phyloP scores from a whole-genome alignment of 192 early-diverging fungal genomes.

The Coemansia pectinata region DNA sequence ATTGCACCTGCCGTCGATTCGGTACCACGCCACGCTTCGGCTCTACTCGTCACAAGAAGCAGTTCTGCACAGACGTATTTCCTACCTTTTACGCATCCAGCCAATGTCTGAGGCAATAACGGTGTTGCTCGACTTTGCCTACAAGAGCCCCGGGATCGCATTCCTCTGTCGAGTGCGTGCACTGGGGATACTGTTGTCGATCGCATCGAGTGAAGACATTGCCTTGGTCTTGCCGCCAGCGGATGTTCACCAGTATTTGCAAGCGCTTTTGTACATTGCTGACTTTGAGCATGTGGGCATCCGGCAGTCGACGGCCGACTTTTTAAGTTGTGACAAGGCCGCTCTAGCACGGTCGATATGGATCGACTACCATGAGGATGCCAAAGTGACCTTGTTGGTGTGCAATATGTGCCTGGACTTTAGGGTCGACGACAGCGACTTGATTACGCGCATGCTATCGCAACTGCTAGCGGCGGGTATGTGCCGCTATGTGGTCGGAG shows the following conservation, averaged over 20 bases:
- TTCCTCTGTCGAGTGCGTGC: conserved; percentile 63
- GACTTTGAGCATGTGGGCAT: conserved; percentile 75
- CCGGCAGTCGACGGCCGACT: conserved; percentile 59
- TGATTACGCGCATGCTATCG: conserved; percentile 64
- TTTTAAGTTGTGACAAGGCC: conserved; percentile 64
- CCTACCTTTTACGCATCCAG: conserved; percentile 55
- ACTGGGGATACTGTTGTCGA: conserved; percentile 59
- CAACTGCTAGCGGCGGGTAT: conserved; percentile 38
- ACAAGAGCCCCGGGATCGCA: conserved; percentile 39
- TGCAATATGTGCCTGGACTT: conserved; percentile 77
- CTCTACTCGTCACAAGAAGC: conserved; percentile 37
- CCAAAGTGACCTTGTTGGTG: conserved; percentile 62
- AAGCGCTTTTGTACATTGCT: conserved; percentile 63
- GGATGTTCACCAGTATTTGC: conserved; percentile 57
- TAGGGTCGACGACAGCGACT: conserved; percentile 58
- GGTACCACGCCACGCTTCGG: conserved; percentile 34
- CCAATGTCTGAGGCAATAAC: conserved; percentile 40
- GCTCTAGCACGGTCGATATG: conserved; percentile 69
- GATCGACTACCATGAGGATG: conserved; percentile 62
- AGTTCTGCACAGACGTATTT: conserved; percentile 52
- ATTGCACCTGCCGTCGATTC: conserved; percentile 35
- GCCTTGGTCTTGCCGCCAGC: conserved; percentile 27
- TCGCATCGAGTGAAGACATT: conserved; percentile 56
- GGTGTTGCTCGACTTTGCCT: conserved; percentile 57
- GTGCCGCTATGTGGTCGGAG: conserved; percentile 57